phyloP scores from a whole-genome alignment of 2,329 filamentous ascomycete genomes.

The Aureobasidium sp. region DNA sequence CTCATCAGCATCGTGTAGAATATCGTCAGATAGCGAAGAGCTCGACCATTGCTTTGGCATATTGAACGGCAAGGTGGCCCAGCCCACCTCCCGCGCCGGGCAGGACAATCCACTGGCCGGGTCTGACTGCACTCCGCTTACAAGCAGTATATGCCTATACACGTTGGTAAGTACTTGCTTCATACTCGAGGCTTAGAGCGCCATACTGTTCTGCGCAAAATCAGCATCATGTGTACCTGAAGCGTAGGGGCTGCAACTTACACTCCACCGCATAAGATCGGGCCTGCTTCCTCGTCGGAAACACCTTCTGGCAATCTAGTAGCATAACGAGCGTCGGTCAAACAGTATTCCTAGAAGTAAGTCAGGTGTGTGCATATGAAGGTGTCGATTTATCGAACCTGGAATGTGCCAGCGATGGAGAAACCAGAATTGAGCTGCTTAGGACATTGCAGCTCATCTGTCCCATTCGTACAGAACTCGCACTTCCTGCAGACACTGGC shows the following conservation, averaged over 20 bases:
- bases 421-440: conserved; percentile 34
- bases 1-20: background rate
- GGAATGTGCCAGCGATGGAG: conserved; percentile 33
- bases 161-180: background rate
- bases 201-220: background rate
- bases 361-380: too few species aligned
- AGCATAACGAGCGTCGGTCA: conserved; percentile 32
- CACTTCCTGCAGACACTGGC: conserved; percentile 25
- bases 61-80: conserved; percentile 24
- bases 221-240: background rate
- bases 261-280: conserved; percentile 36
- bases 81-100: conserved; percentile 33
- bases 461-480: conserved; percentile 30
- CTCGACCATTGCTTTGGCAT: conserved; percentile 26
- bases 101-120: conserved; percentile 36
- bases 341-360: conserved; percentile 31
- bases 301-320: conserved; percentile 34
- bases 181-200: too few species aligned
- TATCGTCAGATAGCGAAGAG: background rate
- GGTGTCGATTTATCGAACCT: too few species aligned
- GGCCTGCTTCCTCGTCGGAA: conserved; percentile 32
- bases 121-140: conserved; percentile 30
- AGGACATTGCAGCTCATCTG: conserved; percentile 32
- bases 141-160: conserved; percentile 25
- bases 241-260: conserved; percentile 20